Evolutionary conservation across 2,329 filamentous ascomycete species (phyloP).

Genomic region (Emydomyces testavorans): DNA sequence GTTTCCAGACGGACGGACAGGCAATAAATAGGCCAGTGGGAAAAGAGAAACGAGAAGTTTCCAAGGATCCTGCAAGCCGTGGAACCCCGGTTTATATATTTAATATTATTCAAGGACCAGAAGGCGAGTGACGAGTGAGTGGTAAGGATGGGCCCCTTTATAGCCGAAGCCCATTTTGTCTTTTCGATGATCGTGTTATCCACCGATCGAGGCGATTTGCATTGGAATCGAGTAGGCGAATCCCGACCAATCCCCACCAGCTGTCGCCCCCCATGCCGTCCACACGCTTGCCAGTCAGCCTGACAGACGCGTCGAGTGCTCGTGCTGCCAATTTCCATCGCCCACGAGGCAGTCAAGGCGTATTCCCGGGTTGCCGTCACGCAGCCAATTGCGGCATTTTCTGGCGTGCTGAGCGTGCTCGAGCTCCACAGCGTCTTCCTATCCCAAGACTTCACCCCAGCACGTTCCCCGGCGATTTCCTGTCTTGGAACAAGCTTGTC

Average conservation of each 20-base stretch:
- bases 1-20: background rate
- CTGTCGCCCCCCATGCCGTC: background rate
- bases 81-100: background rate
- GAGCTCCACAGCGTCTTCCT: conserved; percentile 1
- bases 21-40: background rate
- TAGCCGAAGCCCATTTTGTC: background rate
- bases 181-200: no score
- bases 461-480: conserved; percentile 6
- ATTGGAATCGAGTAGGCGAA: no score
- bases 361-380: background rate
- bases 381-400: background rate
- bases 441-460: conserved; percentile 3
- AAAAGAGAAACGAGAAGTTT: background rate
- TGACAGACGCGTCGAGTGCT: no score
- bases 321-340: no score
- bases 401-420: background rate
- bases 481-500: conserved; percentile 9
- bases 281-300: no score
- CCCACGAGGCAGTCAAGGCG: conserved; percentile 3
- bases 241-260: no score
- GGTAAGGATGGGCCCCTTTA: background rate
- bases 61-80: background rate
- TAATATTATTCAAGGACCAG: background rate
- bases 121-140: no score
- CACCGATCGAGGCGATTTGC: no score